Evolutionary conservation across 1,284 basidiomycete species (phyloP).

Genomic region (Gymnopus androsaceus): DNA sequence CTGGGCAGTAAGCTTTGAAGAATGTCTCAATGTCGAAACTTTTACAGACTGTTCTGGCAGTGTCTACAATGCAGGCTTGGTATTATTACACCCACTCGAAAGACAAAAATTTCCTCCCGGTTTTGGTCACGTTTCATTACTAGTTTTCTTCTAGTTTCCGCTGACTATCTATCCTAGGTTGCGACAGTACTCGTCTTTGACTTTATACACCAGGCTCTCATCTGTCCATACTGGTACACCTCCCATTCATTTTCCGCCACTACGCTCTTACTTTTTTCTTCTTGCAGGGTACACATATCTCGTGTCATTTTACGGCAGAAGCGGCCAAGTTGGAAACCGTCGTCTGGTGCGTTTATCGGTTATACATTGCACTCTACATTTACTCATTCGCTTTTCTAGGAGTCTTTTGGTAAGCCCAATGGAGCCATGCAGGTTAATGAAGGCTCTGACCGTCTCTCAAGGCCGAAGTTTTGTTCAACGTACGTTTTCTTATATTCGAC

Average conservation of each 20-base stretch:
- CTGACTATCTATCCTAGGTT: constrained; percentile 37
- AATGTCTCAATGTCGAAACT: not conserved
- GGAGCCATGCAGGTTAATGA: not conserved
- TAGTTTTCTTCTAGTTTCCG: not conserved
- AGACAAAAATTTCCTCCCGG: not conserved
- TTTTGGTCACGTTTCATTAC: not conserved
- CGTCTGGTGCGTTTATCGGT: too few relatives aligned
- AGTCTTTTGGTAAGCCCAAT: constrained; percentile 43
- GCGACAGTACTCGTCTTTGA: constrained; percentile 48
- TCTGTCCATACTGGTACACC: constrained; percentile 51
- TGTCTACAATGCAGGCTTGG: constrained; percentile 25
- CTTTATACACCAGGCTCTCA: constrained; percentile 54
- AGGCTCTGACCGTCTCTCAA: constrained; percentile 18
- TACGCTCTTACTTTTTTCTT: not conserved
- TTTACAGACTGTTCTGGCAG: not conserved
- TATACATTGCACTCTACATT: too few relatives aligned
- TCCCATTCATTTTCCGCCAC: not conserved
- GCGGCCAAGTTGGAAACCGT: constrained; percentile 35
- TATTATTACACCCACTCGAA: constrained; percentile 22
- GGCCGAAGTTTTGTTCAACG: constrained; percentile 59
- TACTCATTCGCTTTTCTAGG: too few relatives aligned
- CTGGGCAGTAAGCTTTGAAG: not conserved
- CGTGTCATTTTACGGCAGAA: constrained; percentile 47
- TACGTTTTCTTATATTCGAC: constrained; percentile 23
- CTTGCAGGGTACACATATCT: constrained; percentile 55